Evolutionary conservation across 495 filamentous ascomycete genomes (phyloP), one percentile per base, ranked within the genome.

Genomic region (Echria macrotheca): DNA sequence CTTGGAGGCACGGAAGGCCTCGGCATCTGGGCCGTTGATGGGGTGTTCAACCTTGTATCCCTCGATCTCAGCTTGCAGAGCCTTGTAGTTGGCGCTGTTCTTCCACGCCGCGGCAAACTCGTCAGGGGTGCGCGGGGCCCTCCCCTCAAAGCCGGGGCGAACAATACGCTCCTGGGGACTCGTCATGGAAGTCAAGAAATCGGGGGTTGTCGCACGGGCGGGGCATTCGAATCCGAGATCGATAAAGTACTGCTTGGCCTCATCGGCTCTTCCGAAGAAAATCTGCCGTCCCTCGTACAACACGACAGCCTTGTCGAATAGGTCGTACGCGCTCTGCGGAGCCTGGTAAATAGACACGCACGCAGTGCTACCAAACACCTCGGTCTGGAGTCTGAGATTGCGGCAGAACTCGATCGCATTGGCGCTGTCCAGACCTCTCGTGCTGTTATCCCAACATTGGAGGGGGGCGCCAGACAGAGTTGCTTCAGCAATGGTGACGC

Each of bases 261-360:
- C 71, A 41, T 66, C 55, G 6, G 80, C 77, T 10, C 64, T 67
- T 3, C 87, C 87, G 52, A 90, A 91, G 66, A 82, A 91, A 52
- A 93, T 91, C 58, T 91, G 86, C 24, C 84, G 79, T 19, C 87
- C 87, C 61, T 90, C 86, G 57, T 93, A 90, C 9, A 93, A 68
- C 8, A 93, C 79, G 19, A 82, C 74, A 12, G 79, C 84, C 66
- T 89, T 89, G 66, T 93, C 86, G 53, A 93, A 91, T 5, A 74
- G 71, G 56, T 91, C 83, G 52, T 90, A 91, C 19, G 85, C 83
- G 31, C 70, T 73, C 59, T 94, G 85, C 23, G 83, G 81, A 0
- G 86, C 85, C 57, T 95, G 89, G 62, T 95, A 93, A 54, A 93
- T 85, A 6, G 88, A 85, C n/a, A 93, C 86, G 38, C 80, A 71